Evolutionary conservation across 345 rosid species (phyloP).

Genomic region (Draba incana): DNA sequence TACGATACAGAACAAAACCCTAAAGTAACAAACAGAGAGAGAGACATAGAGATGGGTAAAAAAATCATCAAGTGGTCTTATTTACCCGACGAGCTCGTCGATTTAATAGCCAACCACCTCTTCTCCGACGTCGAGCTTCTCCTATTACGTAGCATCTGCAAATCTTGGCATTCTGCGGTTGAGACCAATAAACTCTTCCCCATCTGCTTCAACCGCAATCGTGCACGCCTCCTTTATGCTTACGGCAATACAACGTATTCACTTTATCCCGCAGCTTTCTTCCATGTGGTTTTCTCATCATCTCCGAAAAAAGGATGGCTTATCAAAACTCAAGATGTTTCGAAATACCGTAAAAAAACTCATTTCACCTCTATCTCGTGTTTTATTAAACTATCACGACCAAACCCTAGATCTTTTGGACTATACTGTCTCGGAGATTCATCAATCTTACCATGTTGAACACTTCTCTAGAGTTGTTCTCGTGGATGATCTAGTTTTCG

Average conservation of each 20-base stretch:
- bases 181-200: not conserved
- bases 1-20: not conserved
- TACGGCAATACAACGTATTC: not conserved
- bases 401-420: constrained; percentile 31
- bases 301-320: constrained; percentile 35
- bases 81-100: constrained; percentile 22
- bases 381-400: not conserved
- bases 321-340: constrained; percentile 21
- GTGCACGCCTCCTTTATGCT: constrained; percentile 2
- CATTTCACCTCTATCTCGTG: constrained; percentile 15
- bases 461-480: constrained; percentile 26
- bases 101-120: constrained; percentile 3
- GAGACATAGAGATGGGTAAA: constrained; percentile 11
- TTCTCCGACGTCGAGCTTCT: constrained; percentile 33
- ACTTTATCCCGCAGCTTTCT: constrained; percentile 21
- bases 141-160: constrained; percentile 36
- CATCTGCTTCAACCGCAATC: not conserved
- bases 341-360: not conserved
- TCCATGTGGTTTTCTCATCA: constrained; percentile 20
- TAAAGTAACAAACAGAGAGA: not conserved
- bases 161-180: constrained; percentile 27
- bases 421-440: constrained; percentile 27
- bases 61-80: not conserved
- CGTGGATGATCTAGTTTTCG: not conserved
- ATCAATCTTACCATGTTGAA: constrained; percentile 6